A percentile compares a stretch with the other conserved stretches of the same genome.
Evolutionary conservation across 1,284 basidiomycete genomes (phyloP).

Genomic region (Austroboletus niveus): DNA sequence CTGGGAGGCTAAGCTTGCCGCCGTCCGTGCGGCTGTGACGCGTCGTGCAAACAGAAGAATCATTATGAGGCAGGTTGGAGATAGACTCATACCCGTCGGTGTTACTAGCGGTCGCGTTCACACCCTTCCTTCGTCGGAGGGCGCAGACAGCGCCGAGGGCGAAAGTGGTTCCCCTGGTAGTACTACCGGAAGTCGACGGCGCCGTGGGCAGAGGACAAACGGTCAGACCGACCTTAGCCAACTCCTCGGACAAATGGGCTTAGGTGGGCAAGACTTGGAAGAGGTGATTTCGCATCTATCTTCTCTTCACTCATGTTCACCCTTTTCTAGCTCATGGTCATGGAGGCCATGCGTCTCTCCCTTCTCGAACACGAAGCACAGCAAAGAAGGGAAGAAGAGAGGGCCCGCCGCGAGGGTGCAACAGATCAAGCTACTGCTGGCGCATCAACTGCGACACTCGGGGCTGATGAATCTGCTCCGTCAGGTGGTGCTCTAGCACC

Average conservation of each 20-base stretch:
- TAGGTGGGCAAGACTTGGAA: conserved; percentile 82
- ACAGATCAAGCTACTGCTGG: conserved; percentile 23
- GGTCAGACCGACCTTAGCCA: conserved; percentile 54
- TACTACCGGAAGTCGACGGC: conserved; percentile 55
- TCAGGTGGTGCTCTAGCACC: conserved; percentile 1
- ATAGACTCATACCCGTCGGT: conserved; percentile 94
- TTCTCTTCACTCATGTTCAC: conserved; percentile 11
- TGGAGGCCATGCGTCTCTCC: conserved; percentile 98
- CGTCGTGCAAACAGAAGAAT: conserved; percentile 93
- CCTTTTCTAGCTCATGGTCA: conserved; percentile 82
- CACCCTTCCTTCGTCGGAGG: conserved; percentile 55
- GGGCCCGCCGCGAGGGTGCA: conserved; percentile 47
- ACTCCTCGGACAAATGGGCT: conserved; percentile 62
- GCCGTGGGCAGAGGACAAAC: conserved; percentile 56
- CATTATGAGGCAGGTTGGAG: conserved; percentile 98
- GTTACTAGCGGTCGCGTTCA: conserved; percentile 83
- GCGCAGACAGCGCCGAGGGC: conserved; percentile 41
- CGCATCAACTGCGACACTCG: conserved; percentile 11
- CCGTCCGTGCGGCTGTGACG: conserved; percentile 83
- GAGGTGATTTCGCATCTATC: conserved; percentile 53
- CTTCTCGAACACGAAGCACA: conserved; percentile 88
- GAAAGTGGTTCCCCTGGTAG: conserved; percentile 31
- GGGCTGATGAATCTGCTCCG: conserved; percentile 4
- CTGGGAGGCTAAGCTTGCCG: conserved; percentile 91
- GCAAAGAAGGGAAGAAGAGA: conserved; percentile 66